These are phyloP conservation scores for Mucor velutinosus DNA, from an alignment of 371 early-diverging fungal genomes.

Conservation along the genomic window DNA sequence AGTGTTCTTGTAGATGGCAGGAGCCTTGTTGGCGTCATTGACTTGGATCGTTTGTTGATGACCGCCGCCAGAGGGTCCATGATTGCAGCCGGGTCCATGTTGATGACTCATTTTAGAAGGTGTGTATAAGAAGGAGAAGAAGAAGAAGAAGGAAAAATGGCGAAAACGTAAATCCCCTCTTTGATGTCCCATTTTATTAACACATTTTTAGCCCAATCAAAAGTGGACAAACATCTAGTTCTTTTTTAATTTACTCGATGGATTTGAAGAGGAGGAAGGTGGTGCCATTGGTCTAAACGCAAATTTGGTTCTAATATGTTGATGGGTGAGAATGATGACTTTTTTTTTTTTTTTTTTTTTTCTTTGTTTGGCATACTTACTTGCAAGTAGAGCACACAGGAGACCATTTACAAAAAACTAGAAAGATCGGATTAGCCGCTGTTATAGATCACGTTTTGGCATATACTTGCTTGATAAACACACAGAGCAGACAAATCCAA, in stretches of 20 bases:
- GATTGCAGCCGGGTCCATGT: constrained; percentile 34
- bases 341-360: not conserved
- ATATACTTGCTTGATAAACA: constrained; percentile 88
- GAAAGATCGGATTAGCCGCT: not conserved
- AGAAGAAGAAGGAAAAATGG: not conserved
- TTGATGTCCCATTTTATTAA: not conserved
- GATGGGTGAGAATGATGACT: not conserved
- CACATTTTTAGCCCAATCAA: constrained; percentile 2
- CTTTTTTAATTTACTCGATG: not conserved
- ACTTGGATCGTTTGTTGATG: constrained; percentile 33
- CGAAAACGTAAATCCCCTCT: not conserved
- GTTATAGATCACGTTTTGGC: not conserved
- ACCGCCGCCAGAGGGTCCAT: constrained; percentile 17
- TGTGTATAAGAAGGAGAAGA: not conserved
- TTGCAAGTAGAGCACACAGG: constrained; percentile 82
- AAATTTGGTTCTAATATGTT: constrained; percentile 61
- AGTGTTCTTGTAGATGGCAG: constrained; percentile 35
- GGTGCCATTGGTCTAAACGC: constrained; percentile 57
- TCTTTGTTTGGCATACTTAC: constrained; percentile 31
- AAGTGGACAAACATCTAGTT: not conserved
- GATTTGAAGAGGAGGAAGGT: not conserved
- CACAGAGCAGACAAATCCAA: constrained; percentile 95
- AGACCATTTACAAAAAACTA: constrained; percentile 75
- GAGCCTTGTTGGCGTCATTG: constrained; percentile 48
- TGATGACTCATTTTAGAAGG: constrained; percentile 25